Evolutionary conservation across 352 stramenopile genomes (phyloP).

Genomic region (Pythium coloratum): DNA sequence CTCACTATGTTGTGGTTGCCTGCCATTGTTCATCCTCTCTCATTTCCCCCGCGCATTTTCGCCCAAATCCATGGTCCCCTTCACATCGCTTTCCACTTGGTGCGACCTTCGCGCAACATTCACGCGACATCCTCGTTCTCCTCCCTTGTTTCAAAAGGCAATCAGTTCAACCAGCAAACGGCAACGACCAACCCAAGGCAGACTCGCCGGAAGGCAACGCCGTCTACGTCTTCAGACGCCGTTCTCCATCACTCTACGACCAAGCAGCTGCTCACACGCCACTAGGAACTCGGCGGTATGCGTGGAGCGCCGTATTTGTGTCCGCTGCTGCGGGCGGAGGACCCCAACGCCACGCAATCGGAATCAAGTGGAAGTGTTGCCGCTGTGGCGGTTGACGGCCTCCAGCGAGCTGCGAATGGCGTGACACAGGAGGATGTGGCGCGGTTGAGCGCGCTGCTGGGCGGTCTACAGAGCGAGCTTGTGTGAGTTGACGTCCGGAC

Average conservation of each 20-base stretch:
- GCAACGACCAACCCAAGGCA: conserved; percentile 22
- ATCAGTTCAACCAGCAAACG: conserved; percentile 16
- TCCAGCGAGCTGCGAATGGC: conserved; percentile 3
- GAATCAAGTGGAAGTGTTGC: conserved; percentile 24
- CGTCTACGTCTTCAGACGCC: not conserved
- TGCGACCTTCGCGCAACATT: conserved; percentile 30
- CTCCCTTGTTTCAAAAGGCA: conserved; percentile 21
- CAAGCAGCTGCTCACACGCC: not conserved
- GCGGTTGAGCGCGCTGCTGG: conserved; percentile 47
- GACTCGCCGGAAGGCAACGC: conserved; percentile 2
- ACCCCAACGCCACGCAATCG: conserved; percentile 28
- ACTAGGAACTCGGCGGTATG: conserved; percentile 32
- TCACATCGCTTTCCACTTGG: conserved; percentile 4
- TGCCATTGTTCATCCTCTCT: too few relatives aligned
- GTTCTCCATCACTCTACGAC: conserved; percentile 5
- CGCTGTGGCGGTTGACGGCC: conserved; percentile 8
- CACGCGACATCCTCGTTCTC: conserved; percentile 6
- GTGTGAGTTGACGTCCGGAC: conserved; percentile 30
- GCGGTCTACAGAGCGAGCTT: conserved; percentile 33
- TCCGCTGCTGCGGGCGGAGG: conserved; percentile 38
- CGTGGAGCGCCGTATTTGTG: conserved; percentile 54
- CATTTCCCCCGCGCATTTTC: not conserved
- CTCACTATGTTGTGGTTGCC: too few relatives aligned
- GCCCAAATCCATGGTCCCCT: not conserved
- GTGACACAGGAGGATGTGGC: conserved; percentile 26